Evolutionary conservation across 306 rosid species (phyloP), one percentile per base, ranked within the genome.

Genomic region (Vigna reflexopilosa): DNA sequence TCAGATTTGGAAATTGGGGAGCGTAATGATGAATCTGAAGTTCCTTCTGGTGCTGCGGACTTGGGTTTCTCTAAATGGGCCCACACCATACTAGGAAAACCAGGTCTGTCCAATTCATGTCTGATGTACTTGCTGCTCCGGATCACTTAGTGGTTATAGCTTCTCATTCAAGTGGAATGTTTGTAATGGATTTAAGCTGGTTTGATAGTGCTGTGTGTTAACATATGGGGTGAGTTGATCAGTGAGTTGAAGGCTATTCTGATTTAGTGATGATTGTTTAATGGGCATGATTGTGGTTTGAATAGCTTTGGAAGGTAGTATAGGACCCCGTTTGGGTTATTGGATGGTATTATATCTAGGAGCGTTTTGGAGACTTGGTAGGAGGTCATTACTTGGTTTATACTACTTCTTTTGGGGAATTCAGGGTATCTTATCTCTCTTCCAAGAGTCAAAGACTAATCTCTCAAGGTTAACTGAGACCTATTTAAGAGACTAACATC

Each of bases 1-100:
- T 77, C 84, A 92, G 98, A 88, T 81, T 81, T 92, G 91, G 88
- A 82, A 38, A 55, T 66, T 73, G 90, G 83, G 79, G 86, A 72
- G 28, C 19, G 12, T 36, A 73, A 75, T 52, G 84, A 42, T 74
- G 91, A 85, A 77, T 81, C 90, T 11, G 50, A 12, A 11, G 50
- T 3, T 80, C 9, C 4, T 59, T 20, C 24, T 62, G 68, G 45
- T 62, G 83, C 69, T 73, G 81, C 66, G 67, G 97, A 94, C 83
- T 85, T 92, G 91, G 97, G 97, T n/a, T 94, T 94, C 83, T 94
- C 97, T 64, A 90, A 87, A 84, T 94, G 93, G 97, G 75, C 93
- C 28, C 90, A 87, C 49, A 32, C 68, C 63, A 79, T 94, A 49
- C 85, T 85, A 58, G 97, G 97, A 65, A 94, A 92, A 81, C 91